These are phyloP conservation scores for Colletotrichum limetticola DNA, from an alignment of 2,329 filamentous ascomycete species.

Conservation along the genomic window DNA sequence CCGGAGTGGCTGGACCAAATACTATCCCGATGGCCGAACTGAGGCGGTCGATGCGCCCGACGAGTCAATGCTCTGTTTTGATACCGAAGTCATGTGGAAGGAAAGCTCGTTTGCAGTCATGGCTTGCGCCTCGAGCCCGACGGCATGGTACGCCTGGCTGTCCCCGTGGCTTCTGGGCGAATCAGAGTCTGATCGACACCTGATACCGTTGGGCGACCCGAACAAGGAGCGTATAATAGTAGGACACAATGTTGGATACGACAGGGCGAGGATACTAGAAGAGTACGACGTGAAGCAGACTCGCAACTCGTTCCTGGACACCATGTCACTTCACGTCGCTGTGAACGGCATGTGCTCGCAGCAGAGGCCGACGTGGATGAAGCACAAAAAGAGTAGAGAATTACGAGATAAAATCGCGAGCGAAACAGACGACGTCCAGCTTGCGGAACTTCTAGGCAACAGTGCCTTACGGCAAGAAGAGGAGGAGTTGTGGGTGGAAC, in stretches of 20 bases:
- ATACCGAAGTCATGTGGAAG: constrained; percentile 97
- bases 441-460: constrained; percentile 76
- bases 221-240: constrained; percentile 80
- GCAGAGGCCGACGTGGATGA: constrained; percentile 97
- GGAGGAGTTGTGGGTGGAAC: constrained; percentile 93
- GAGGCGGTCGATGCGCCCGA: constrained; percentile 81
- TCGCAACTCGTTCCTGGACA: constrained; percentile 89
- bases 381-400: constrained; percentile 90
- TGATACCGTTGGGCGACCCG: constrained; percentile 88
- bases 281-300: constrained; percentile 89
- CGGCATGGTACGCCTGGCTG: constrained; percentile 96
- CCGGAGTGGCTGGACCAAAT: constrained; percentile 94
- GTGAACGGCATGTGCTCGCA: constrained; percentile 99
- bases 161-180: constrained; percentile 95
- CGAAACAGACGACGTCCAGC: constrained; percentile 75
- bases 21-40: constrained; percentile 76
- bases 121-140: constrained; percentile 91
- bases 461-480: constrained; percentile 81
- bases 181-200: constrained; percentile 78
- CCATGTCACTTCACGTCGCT: constrained; percentile 97
- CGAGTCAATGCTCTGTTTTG: constrained; percentile 87
- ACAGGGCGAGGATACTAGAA: constrained; percentile 86
- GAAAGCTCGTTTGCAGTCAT: constrained; percentile 93
- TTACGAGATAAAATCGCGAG: constrained; percentile 81
- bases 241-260: constrained; percentile 96